A percentile compares a stretch with the other conserved stretches of the same genome.
phyloP scores from a whole-genome alignment of 768 basidiomycete species.

The Panaeolus cyanescens region DNA sequence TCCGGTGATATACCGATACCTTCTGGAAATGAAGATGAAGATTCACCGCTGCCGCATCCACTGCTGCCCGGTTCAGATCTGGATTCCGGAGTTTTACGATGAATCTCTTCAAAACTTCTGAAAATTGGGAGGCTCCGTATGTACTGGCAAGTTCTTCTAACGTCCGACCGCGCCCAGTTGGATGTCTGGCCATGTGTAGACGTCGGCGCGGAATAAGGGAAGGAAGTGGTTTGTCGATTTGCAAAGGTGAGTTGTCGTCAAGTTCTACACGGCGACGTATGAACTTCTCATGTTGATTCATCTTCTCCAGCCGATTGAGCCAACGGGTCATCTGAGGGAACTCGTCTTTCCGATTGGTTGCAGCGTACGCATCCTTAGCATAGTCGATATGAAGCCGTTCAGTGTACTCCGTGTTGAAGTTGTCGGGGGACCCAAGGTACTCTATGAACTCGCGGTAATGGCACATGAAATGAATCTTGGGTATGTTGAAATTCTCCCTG shows the following conservation, averaged over 20 bases:
- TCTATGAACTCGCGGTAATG: constrained; percentile 30
- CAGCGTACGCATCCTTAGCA: constrained; percentile 22
- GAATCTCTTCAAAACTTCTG: neutral
- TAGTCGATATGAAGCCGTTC: constrained; percentile 28
- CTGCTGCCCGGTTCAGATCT: constrained; percentile 8
- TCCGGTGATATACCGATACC: constrained; percentile 34
- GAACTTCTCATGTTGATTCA: constrained; percentile 25
- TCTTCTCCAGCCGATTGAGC: constrained; percentile 36
- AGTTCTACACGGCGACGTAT: constrained; percentile 24
- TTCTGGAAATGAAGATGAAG: constrained; percentile 22
- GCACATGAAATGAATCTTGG: constrained; percentile 31
- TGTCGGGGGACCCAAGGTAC: constrained; percentile 27
- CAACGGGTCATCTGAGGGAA: constrained; percentile 40
- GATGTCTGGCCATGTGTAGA: neutral
- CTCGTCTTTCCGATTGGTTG: constrained; percentile 23
- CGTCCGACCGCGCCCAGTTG: constrained; percentile 2
- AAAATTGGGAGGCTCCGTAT: neutral
- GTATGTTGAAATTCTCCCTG: constrained; percentile 34
- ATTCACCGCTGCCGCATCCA: constrained; percentile 12
- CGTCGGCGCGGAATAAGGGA: constrained; percentile 5
- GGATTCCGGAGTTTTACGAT: constrained; percentile 12
- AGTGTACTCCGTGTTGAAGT: constrained; percentile 34
- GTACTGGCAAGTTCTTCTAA: neutral
- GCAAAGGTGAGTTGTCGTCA: neutral
- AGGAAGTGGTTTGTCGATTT: constrained; percentile 3